Base-by-base conservation (phyloP, 345 rosid species). In the Schrenkiella parvula region DNA sequence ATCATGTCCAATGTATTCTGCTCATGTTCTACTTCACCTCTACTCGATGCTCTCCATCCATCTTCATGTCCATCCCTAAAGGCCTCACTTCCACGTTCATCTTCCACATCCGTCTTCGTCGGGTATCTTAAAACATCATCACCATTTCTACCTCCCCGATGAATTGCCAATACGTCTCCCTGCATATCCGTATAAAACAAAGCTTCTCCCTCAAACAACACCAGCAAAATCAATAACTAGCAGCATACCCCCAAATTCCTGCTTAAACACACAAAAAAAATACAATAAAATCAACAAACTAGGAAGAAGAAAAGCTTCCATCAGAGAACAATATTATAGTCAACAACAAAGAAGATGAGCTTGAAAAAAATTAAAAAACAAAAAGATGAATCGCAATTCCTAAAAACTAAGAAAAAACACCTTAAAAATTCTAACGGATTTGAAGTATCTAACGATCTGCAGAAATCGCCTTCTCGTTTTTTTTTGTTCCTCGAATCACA, bases 131-230 rank as follows among this genome's bases (percentile, higher is more conserved):
- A 25, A 1, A 63, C 5, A 1, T 64, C 75, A 42, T 76, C 80
- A 38, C 55, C 29, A 5, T 37, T 64, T 10, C 46, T 3, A 64
- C 70, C 75, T 64, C 72, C 71, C 23, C 72, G 61, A 41, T 31
- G 76, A 77, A 77, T 43, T 0, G 76, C 76, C 61, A 77, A 70
- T n/a, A 70, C 71, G 6, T 77, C 68, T 70, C 74, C 80, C 76
- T 57, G 62, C 72, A 48, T 77, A 64, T 70, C 67, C 47, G 44
- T 61, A 2, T 13, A 6, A 69, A 68, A 13, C 67, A 64, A 21
- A n/a, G 23, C 47, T 37, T 22, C 4, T 17, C 39, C 18, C 66
- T 63, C 53, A 70, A 28, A 76, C 66, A 68, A 67, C 68, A 74
- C 43, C 38, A 61, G 52, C 68, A 50, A 6, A 71, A 18, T 41